Base-by-base conservation (phyloP, 495 filamentous ascomycete genomes). In the Saxophila tyrrhenica region DNA sequence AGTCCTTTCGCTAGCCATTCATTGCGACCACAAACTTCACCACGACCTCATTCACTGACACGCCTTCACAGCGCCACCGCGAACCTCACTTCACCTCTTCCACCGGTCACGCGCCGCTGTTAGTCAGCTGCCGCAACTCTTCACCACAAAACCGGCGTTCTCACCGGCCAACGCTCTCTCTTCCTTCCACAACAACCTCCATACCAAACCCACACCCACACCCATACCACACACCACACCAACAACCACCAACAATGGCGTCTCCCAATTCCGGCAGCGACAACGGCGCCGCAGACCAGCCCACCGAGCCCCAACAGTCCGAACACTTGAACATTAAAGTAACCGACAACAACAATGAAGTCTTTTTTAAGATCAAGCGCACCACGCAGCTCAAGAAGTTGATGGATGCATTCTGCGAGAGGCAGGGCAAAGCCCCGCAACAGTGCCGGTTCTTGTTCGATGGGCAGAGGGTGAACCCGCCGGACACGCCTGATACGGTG, bases 281-380 rank as follows among this genome's bases (percentile, higher is more conserved):
- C 38, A 23, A 44, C 39, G 16, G 38, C 44, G 47, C 47, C 42
- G 20, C 24, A n/a, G n/a, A n/a, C n/a, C n/a, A n/a, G n/a, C n/a
- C n/a, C n/a, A n/a, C n/a, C n/a, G 39, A 81, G 42, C 70, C 76
- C 22, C 71, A 69, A 51, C 44, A 59, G 10, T 59, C 68, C 35
- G 94, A 97, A 69, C 94, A 99, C 69, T 76, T 99, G 8, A 99
- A 99, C 69, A 97, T 99, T 76, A 99, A 99, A 67, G 94, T 99
- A n/a, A 97, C 94, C 0, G 94, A 99, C 61, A 95, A 95, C 73
- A 95, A 99, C 74, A 99, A 99, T 64, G 94, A 99, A 62, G 94
- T 99, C 59, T 99, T 99, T 71, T 99, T 99, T 77, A 99, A 99
- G 77, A 99, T 99, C 72, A 99, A 99, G 81, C 85, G 91, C 3